Evolutionary conservation across 352 stramenopile species (phyloP), one percentile per base, ranked within the genome.

Genomic region (Thraustochytrium aureum): DNA sequence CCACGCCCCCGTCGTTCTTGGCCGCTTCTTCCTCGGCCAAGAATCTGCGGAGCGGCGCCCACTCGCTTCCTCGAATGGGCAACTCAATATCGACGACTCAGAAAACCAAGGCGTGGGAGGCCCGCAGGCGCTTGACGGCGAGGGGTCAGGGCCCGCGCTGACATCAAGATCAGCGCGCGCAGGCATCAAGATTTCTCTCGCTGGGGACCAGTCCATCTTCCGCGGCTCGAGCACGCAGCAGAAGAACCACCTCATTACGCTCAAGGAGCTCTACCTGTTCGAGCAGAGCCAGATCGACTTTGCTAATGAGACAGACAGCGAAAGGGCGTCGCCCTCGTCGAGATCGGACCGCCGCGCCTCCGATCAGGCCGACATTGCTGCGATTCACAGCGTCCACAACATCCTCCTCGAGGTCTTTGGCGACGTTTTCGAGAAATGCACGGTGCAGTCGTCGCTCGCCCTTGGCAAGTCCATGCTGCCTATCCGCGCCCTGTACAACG

Each of bases 171-270:
- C n/a, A n/a, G 47, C 47, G 47, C 52, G 50, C 20, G 69, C 37
- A 30, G 69, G 69, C n/a, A 79, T 79, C 41, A 79, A 74, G 47
- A 79, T 79, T 50, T 67, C 69, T 17, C 41, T 79, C 14, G 69
- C 69, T 22, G 69, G 69, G 6, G 52, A 45, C 1, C 69, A 79
- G 33, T 50, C 56, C 33, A 33, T 67, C n/a, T 67, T 79, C 35
- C 56, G 69, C 6, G 56, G 69, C 56, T 30, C 41, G n/a, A 67
- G 26, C 32, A 56, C 66, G 41, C 47, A 56, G 47, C 47, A 56
- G 47, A 64, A 41, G 37, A 74, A 74, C 17, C 59, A 56, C n/a
- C 43, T 79, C 37, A 79, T 79, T 52, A 79, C 69, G 33, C 59
- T 79, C 37, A 79, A 79, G 12, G 69, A 79, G 26, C 56, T 79